A percentile compares a stretch with the other conserved stretches of the same genome.
These are phyloP conservation scores for Tetraselmis chui DNA, from an alignment of 139 green algal genomes.

Conservation along the genomic window DNA sequence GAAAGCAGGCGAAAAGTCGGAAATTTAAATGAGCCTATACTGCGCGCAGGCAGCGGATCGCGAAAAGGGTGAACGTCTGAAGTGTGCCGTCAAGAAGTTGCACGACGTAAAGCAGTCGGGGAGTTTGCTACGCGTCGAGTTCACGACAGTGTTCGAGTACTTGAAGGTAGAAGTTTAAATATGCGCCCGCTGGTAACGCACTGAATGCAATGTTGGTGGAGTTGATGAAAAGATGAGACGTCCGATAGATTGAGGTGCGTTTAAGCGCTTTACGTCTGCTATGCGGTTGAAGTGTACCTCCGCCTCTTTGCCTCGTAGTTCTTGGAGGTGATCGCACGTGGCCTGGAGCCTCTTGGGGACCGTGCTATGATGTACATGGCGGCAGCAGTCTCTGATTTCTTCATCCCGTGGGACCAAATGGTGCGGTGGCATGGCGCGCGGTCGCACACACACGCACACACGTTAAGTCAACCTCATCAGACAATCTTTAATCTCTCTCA, in stretches of 20 bases:
- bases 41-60: neutral
- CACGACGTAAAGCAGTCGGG: conserved; percentile 22
- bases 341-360: conserved; percentile 34
- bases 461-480: too few relatives aligned
- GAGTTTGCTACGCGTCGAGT: conserved; percentile 67
- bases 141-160: conserved; percentile 95
- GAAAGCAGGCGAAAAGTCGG: too few relatives aligned
- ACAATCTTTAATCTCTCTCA: too few relatives aligned
- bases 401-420: conserved; percentile 84
- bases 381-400: conserved; percentile 97
- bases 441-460: too few relatives aligned
- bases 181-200: too few relatives aligned
- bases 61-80: neutral
- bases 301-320: conserved; percentile 28
- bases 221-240: too few relatives aligned
- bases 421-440: too few relatives aligned
- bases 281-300: too few relatives aligned
- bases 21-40: too few relatives aligned
- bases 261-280: too few relatives aligned
- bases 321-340: conserved; percentile 45
- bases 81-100: conserved; percentile 17
- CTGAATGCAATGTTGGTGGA: too few relatives aligned
- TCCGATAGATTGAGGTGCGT: too few relatives aligned
- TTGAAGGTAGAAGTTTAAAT: conserved; percentile 66
- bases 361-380: conserved; percentile 86